Conservation (phyloP, 805 yeast species). For the Ogataea methylovora region DNA sequence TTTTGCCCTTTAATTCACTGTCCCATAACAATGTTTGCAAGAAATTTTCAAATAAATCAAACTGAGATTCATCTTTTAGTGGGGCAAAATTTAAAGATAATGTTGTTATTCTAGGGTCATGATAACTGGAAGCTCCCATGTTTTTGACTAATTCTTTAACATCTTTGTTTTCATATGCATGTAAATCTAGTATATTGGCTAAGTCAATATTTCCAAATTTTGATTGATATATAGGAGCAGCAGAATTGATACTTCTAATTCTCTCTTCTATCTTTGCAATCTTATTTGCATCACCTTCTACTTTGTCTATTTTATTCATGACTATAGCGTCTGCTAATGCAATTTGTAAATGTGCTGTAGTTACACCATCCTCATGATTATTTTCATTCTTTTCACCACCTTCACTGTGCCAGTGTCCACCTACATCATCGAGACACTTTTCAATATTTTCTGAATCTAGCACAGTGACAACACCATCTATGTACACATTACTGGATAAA, state of each 20-base stretch:
- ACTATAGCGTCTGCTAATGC: constrained; percentile 83
- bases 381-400: constrained; percentile 27
- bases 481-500: constrained; percentile 70
- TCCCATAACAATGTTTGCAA: constrained; percentile 79
- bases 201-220: constrained; percentile 71
- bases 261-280: constrained; percentile 27
- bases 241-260: constrained; percentile 50
- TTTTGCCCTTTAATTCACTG: constrained; percentile 26
- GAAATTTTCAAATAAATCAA: constrained; percentile 46
- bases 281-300: constrained; percentile 18
- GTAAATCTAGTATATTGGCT: constrained; percentile 60
- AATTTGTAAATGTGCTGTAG: constrained; percentile 85
- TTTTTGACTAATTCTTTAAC: constrained; percentile 11
- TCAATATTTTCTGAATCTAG: constrained; percentile 67
- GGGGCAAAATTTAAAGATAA: constrained; percentile 38
- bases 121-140: constrained; percentile 22
- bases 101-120: constrained; percentile 50
- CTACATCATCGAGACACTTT: constrained; percentile 60
- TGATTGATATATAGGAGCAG: constrained; percentile 62
- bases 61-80: constrained; percentile 28
- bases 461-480: constrained; percentile 89
- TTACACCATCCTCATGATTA: constrained; percentile 28
- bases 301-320: constrained; percentile 68
- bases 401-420: constrained; percentile 56
- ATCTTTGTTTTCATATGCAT: constrained; percentile 57